Evolutionary conservation across 1,139 yeast genomes (phyloP).

Genomic region (Candida tunisiensis): DNA sequence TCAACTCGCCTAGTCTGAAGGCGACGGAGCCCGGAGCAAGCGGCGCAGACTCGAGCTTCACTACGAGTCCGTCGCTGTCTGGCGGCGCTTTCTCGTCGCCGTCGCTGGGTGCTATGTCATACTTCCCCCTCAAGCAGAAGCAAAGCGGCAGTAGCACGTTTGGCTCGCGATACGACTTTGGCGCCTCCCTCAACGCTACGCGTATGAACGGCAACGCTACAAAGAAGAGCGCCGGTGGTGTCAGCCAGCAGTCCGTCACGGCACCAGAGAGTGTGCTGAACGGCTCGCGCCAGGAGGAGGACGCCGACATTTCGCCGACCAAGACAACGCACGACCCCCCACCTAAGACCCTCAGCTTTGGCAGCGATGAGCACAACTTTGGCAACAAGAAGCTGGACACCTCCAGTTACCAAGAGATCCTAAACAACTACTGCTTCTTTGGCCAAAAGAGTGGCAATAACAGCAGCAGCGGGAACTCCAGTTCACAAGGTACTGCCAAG

Average conservation of each 20-base stretch:
- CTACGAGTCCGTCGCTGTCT: slow-evolving; percentile 2
- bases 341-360: slow-evolving; percentile 1
- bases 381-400: slow-evolving; percentile 38
- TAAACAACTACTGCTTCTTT: slow-evolving; percentile 61
- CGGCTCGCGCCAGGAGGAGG: not conserved
- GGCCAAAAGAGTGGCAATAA: slow-evolving; percentile 1
- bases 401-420: slow-evolving; percentile 45
- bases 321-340: not conserved
- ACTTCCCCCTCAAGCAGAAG: slow-evolving; percentile 3
- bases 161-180: slow-evolving; percentile 22
- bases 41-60: not conserved
- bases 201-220: slow-evolving; percentile 1
- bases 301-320: not conserved
- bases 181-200: slow-evolving; percentile 15
- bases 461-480: too few relatives aligned
- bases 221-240: not conserved
- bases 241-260: not conserved
- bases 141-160: slow-evolving; percentile 8
- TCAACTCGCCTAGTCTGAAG: slow-evolving; percentile 2
- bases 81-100: too few relatives aligned
- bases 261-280: too few relatives aligned
- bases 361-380: slow-evolving; percentile 12
- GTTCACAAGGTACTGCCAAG: too few relatives aligned
- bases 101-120: too few relatives aligned
- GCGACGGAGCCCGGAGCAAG: slow-evolving; percentile 5